Base-by-base conservation (phyloP, 2,329 filamentous ascomycete species). In the Colletotrichum trifolii region DNA sequence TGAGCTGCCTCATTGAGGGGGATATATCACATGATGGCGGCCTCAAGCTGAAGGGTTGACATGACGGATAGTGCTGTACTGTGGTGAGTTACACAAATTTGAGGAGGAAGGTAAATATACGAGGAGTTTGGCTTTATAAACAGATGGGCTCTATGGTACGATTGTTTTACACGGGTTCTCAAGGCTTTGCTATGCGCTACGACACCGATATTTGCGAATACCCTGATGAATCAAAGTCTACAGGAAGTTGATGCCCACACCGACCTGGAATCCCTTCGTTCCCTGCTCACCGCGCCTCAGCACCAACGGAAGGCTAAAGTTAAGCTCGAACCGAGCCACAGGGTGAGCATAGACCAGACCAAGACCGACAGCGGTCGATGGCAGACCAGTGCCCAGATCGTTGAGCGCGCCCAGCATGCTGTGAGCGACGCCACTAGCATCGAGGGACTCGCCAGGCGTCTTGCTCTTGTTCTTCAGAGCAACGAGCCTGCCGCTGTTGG, bases 171-270 rank as follows among this genome's bases (percentile, higher is more conserved):
- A 35, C 3, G 2, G 39, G 15, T 25, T 33, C 10, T 38, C 39
- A 8, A 52, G 17, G 47, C 47, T 45, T 7, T 17, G 40, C 12
- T 39, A 15, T 46, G 15, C 25, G 42, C n/a, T 33, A 15, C 25
- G 35, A 33, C 6, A 39, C 11, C 10, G 33, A 12, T 8, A 7
- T 7, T 38, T 10, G n/a, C 12, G 4, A 8, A 53, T 33, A 17
- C 17, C 17, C 17, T 17, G 17, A 17, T 17, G 17, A 17, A 13
- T 54, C 36, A 13, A 38, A 12, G n/a, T 50, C 42, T 91, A 98
- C 84, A 98, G 80, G 76, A 99, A 97, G 80, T 92, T 96, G 74
- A 99, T 94, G 54, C 96, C 96, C 45, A 99, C 93, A n/a, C 96
- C 96, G 72, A 99, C 90, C 76, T 96, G 94, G 68, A 99, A 75